These are phyloP conservation scores for Aegilops bicornis DNA, from an alignment of 176 grass and related monocot genomes.

Conservation along the genomic window DNA sequence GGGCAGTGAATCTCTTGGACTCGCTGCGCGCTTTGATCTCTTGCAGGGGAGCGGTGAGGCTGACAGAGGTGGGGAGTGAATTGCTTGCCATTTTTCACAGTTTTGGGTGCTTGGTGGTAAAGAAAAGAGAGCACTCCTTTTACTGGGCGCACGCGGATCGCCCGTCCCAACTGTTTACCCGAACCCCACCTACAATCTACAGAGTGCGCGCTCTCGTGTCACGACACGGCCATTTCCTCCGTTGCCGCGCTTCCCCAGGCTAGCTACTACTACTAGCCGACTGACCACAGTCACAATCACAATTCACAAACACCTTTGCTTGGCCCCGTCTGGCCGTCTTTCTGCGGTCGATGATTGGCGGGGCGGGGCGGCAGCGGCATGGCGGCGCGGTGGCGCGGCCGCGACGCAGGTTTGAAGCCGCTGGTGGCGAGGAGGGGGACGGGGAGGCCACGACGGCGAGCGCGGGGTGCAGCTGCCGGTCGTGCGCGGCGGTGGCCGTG, in stretches of 20 bases:
- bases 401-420: not conserved
- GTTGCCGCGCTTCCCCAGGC: not conserved
- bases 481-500: constrained; percentile 58
- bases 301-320: no score
- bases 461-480: constrained; percentile 45
- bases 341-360: constrained; percentile 6
- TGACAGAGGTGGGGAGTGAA: no score
- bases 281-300: not conserved
- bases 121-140: not conserved
- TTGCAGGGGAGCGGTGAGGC: no score
- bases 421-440: not conserved
- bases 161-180: not conserved
- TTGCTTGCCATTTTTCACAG: no score
- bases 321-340: not conserved
- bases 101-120: no score
- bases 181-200: constrained; percentile 36
- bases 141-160: constrained; percentile 20
- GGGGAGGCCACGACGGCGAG: not conserved
- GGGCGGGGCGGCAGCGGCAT: not conserved
- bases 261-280: not conserved
- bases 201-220: constrained; percentile 13
- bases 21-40: no score
- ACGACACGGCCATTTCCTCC: not conserved
- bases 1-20: not conserved
- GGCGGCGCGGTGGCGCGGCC: not conserved